Evolutionary conservation across 2,329 filamentous ascomycete genomes (phyloP).

Genomic region (Mollisiaceae sp.): DNA sequence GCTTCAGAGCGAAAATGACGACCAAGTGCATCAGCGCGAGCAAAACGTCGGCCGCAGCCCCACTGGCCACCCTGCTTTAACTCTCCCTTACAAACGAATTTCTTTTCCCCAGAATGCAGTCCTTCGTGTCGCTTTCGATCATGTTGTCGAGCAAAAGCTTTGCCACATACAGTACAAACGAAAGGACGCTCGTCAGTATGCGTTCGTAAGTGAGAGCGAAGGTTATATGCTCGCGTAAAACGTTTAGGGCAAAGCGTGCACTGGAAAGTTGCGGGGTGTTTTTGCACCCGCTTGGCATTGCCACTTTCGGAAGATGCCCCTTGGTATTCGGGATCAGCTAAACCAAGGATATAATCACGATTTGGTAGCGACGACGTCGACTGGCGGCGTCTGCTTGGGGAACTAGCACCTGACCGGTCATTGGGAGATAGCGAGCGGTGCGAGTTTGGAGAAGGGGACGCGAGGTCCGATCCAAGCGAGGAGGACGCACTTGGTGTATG

Average conservation of each 20-base stretch:
- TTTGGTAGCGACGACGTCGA: constrained; percentile 63
- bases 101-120: constrained; percentile 96
- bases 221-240: constrained; percentile 95
- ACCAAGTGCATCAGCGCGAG: constrained; percentile 91
- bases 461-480: constrained; percentile 55
- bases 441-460: constrained; percentile 49
- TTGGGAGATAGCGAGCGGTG: constrained; percentile 64
- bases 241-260: constrained; percentile 92
- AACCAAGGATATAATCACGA: constrained; percentile 82
- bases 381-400: constrained; percentile 57
- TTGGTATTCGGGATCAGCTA: constrained; percentile 87
- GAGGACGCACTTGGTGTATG: constrained; percentile 59
- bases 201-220: constrained; percentile 92
- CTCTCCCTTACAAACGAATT: constrained; percentile 94
- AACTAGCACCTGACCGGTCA: constrained; percentile 56
- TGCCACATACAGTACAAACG: constrained; percentile 94
- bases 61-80: constrained; percentile 83
- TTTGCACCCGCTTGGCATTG: constrained; percentile 82
- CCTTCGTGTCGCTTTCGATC: constrained; percentile 97
- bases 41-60: constrained; percentile 93
- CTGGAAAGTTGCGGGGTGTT: constrained; percentile 97
- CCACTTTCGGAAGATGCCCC: constrained; percentile 63
- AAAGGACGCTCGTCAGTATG: constrained; percentile 98
- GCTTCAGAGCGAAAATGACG: constrained; percentile 96
- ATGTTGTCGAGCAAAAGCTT: constrained; percentile 96